A percentile compares a stretch with the other conserved stretches of the same genome.
Conservation (phyloP, 768 basidiomycete genomes). For the Suillus lakei region DNA sequence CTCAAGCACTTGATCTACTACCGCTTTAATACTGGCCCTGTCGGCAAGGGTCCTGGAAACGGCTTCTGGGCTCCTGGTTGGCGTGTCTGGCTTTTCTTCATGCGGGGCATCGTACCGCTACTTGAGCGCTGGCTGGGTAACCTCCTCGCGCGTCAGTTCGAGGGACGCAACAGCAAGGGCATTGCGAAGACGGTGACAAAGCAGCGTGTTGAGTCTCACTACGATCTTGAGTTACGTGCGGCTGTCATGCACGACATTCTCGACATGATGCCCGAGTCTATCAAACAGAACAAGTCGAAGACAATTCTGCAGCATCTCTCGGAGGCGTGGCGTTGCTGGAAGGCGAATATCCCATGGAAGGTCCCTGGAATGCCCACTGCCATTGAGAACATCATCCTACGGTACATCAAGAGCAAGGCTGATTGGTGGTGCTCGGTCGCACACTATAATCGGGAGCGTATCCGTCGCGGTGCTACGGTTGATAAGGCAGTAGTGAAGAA, state of each 20-base stretch:
- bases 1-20: slow-evolving; percentile 98
- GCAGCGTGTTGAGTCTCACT: slow-evolving; percentile 98
- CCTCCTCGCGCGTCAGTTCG: slow-evolving; percentile 96
- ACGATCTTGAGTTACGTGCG: slow-evolving; percentile 94
- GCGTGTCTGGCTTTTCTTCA: slow-evolving; percentile 99
- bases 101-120: slow-evolving; percentile 97
- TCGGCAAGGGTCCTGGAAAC: slow-evolving; percentile 98
- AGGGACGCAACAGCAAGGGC: slow-evolving; percentile 95
- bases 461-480: slow-evolving; percentile 94
- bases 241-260: slow-evolving; percentile 99
- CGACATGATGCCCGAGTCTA: slow-evolving; percentile 99
- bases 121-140: slow-evolving; percentile 99
- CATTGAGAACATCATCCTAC: slow-evolving; percentile 97
- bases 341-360: slow-evolving; percentile 98
- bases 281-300: slow-evolving; percentile 99
- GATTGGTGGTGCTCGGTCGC: slow-evolving; percentile 99
- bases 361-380: slow-evolving; percentile 99
- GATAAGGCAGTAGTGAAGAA: slow-evolving; percentile 99
- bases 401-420: slow-evolving; percentile 99
- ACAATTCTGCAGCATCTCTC: slow-evolving; percentile 98
- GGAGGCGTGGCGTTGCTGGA: slow-evolving; percentile 99
- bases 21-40: slow-evolving; percentile 99
- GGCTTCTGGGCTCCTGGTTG: slow-evolving; percentile 99
- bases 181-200: slow-evolving; percentile 99
- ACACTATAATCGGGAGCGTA: slow-evolving; percentile 98